phyloP scores from a whole-genome alignment of 2,329 filamentous ascomycete species.

The Colletotrichum eremochloae region DNA sequence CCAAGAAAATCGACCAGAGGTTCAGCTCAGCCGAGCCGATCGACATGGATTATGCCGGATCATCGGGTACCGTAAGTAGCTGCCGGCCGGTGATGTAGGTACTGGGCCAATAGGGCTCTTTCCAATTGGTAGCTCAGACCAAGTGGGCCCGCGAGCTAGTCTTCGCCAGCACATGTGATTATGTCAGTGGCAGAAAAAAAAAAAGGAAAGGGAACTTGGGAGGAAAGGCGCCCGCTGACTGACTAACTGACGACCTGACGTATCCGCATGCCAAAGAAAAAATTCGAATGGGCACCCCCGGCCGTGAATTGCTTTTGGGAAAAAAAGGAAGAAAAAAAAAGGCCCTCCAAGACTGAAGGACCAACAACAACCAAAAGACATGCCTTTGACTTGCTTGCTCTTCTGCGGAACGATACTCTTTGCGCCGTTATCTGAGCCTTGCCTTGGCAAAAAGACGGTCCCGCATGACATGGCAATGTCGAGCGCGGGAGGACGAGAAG shows the following conservation, averaged over 20 bases:
- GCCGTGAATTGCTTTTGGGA: conserved; percentile 23
- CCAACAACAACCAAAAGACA: neutral
- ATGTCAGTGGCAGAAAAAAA: conserved; percentile 34
- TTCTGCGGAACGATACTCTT: neutral
- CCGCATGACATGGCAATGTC: conserved; percentile 1
- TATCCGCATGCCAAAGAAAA: conserved; percentile 6
- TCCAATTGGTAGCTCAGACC: conserved; percentile 5
- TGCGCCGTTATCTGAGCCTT: conserved; percentile 8
- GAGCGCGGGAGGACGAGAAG: conserved; percentile 23
- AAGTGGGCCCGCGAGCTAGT: conserved; percentile 4
- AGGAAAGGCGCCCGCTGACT: conserved; percentile 13
- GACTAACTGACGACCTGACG: conserved; percentile 15
- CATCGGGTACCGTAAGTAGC: conserved; percentile 31
- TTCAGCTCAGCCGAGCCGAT: conserved; percentile 20
- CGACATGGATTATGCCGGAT: conserved; percentile 27
- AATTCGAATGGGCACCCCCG: neutral
- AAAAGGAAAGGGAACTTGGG: conserved; percentile 23
- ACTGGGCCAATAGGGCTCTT: conserved; percentile 23
- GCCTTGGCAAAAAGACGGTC: conserved; percentile 5
- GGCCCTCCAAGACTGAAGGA: neutral
- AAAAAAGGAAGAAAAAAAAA: neutral
- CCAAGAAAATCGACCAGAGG: conserved; percentile 22
- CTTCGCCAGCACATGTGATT: conserved; percentile 32
- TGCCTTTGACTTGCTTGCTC: neutral
- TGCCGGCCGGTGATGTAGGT: conserved; percentile 20